Conservation (phyloP, 805 yeast genomes). For the Yarrowia alimentaria region DNA sequence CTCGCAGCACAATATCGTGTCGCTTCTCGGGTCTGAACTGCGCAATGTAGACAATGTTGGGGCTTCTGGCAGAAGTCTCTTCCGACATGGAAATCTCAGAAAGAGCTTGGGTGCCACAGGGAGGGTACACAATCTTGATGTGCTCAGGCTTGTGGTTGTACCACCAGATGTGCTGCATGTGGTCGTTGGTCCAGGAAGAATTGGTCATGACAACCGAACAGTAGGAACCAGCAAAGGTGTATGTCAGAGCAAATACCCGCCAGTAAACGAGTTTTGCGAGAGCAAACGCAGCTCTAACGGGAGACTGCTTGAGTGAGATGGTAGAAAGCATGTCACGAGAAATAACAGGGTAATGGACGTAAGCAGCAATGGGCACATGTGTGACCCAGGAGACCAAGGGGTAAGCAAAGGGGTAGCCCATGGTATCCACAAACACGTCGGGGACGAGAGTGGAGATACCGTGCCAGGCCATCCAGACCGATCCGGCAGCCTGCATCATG, state of each 20-base stretch:
- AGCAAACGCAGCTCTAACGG: constrained; percentile 29
- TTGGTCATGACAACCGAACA: constrained; percentile 70
- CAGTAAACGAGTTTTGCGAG: constrained; percentile 53
- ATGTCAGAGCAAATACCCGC: constrained; percentile 60
- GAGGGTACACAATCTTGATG: constrained; percentile 71
- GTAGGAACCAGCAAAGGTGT: constrained; percentile 64
- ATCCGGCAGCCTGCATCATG: constrained; percentile 84
- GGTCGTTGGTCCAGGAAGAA: constrained; percentile 89
- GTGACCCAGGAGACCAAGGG: constrained; percentile 58
- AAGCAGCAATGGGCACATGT: constrained; percentile 74
- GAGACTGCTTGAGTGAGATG: constrained; percentile 41
- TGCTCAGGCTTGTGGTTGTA: constrained; percentile 42
- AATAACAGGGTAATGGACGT: constrained; percentile 93
- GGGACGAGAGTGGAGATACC: constrained; percentile 69
- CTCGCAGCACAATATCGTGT: constrained; percentile 64
- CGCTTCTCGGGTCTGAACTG: constrained; percentile 96
- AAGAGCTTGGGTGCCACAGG: constrained; percentile 71
- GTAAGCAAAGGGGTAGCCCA: constrained; percentile 89
- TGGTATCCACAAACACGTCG: constrained; percentile 90
- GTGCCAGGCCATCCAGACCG: constrained; percentile 63
- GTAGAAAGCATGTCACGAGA: constrained; percentile 82
- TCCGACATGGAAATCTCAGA: constrained; percentile 36
- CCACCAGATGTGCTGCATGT: constrained; percentile 65
- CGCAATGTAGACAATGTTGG: constrained; percentile 61
- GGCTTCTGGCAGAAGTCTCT: constrained; percentile 32